Conservation (phyloP, 768 basidiomycete genomes). For the Auriculariales sp. region DNA sequence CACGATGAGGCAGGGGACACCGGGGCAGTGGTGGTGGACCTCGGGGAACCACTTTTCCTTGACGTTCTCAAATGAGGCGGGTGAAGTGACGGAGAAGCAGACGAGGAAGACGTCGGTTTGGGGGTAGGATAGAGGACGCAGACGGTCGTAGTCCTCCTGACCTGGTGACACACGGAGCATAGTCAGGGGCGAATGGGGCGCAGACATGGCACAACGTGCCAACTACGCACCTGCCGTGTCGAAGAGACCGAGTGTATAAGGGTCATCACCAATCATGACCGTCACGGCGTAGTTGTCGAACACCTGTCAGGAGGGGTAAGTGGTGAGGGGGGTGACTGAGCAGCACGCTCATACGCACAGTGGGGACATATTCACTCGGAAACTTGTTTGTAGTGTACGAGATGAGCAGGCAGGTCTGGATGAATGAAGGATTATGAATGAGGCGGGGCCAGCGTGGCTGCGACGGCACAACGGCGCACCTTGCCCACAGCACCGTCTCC, state of each 20-base stretch:
- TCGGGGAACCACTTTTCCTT: slow-evolving; percentile 99
- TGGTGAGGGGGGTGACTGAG: slow-evolving; percentile 7
- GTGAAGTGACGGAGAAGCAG: slow-evolving; percentile 97
- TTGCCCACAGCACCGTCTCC: slow-evolving; percentile 98
- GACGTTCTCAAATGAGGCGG: slow-evolving; percentile 98
- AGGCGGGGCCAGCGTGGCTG: background rate
- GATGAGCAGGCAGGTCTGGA: slow-evolving; percentile 86
- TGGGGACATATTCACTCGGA: slow-evolving; percentile 97
- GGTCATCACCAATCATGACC: slow-evolving; percentile 99
- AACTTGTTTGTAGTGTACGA: slow-evolving; percentile 98
- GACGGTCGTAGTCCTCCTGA: slow-evolving; percentile 99
- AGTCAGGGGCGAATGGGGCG: background rate
- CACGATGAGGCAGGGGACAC: slow-evolving; percentile 97
- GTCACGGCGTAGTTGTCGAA: slow-evolving; percentile 98
- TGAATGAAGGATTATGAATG: background rate
- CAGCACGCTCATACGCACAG: slow-evolving; percentile 39
- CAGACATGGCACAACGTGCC: background rate
- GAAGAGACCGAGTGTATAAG: slow-evolving; percentile 94
- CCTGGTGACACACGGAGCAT: slow-evolving; percentile 29
- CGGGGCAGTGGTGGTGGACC: slow-evolving; percentile 98
- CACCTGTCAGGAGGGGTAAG: slow-evolving; percentile 34
- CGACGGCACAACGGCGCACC: slow-evolving; percentile 31
- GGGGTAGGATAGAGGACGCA: slow-evolving; percentile 97
- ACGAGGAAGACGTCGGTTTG: slow-evolving; percentile 99
- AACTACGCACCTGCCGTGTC: slow-evolving; percentile 83